Evolutionary conservation across 139 green algal species (phyloP), one percentile per base, ranked within the genome.

Genomic region (Parachlorella kessleri): DNA sequence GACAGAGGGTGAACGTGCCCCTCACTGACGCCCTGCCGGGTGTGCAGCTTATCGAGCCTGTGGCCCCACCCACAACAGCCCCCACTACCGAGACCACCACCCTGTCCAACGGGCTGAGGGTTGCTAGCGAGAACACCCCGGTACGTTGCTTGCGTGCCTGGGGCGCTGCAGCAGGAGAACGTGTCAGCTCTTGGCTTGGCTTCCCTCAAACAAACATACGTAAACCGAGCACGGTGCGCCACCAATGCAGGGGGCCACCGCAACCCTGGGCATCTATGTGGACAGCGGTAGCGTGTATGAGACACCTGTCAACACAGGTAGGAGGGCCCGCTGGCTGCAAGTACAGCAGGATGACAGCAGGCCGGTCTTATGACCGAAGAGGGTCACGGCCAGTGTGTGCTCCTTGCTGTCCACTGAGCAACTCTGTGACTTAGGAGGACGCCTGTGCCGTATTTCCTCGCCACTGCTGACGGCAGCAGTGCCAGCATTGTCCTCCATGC

Each of bases 211-310:
- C 63, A 69, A 69, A 10, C 23, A 10, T 33, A 38, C 9, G 24
- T 69, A 69, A 84, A 28, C 36, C 38, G 32, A 6, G 38, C 9
- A 42, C 30, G 48, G 39, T 38, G 14, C 68, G 10, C 59, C 72
- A 32, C 55, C 35, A 32, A 24, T 77, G 59, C 91, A 97, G 93
- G 95, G 95, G 26, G 89, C 94, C 8, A 97, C 93, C 40, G 84
- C 92, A 28, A 97, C 92, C 32, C 75, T 99, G 28, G 96, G 96
- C 38, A 55, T 98, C 7, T 99, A 98, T 82, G 86, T 98, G 6
- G 90, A 98, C 79, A 85, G 84, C 4, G 96, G 96, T 35, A 93
- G 85, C 80, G 91, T 95, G 35, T 94, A 94, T 37, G 93, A 97
- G 81, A 88, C 72, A 14, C 55, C 79, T 6, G n/a, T 65, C n/a